phyloP scores from a whole-genome alignment of 2,329 filamentous ascomycete genomes.

The Davidsoniella neocaledoniae region DNA sequence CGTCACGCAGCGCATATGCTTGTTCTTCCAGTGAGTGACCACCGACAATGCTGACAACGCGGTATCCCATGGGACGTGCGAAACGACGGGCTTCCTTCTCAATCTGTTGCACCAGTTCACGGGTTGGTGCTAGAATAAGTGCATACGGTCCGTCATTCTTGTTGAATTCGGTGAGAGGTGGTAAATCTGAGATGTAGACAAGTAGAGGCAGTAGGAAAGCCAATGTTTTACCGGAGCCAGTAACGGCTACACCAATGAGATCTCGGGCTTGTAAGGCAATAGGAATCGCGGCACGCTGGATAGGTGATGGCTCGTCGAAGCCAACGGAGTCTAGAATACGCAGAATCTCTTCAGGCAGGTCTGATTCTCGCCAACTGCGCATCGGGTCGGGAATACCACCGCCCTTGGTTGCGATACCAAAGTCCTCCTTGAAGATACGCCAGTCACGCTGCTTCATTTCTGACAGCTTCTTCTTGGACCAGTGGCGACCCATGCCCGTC shows the following conservation, averaged over 20 bases:
- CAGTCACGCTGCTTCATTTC: constrained; percentile 97
- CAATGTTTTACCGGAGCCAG: constrained; percentile 95
- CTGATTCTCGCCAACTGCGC: constrained; percentile 82
- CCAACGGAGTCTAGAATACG: constrained; percentile 72
- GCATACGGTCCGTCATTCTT: constrained; percentile 94
- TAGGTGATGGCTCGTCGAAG: constrained; percentile 79
- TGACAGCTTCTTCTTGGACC: constrained; percentile 80
- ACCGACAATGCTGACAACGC: constrained; percentile 92
- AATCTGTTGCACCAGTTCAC: constrained; percentile 95
- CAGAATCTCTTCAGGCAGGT: constrained; percentile 58
- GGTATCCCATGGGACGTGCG: constrained; percentile 77
- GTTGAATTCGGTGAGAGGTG: constrained; percentile 65
- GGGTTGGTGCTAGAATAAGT: constrained; percentile 90
- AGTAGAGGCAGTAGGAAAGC: constrained; percentile 84
- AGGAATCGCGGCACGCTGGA: constrained; percentile 88
- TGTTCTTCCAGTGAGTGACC: constrained; percentile 92
- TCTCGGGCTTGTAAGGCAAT: constrained; percentile 86
- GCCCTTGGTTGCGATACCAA: constrained; percentile 89
- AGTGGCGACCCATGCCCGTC: constrained; percentile 75
- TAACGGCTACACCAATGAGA: constrained; percentile 95
- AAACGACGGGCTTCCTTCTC: constrained; percentile 90
- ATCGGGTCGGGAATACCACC: constrained; percentile 88
- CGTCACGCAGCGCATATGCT: constrained; percentile 73
- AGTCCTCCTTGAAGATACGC: constrained; percentile 99
- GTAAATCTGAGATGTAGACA: constrained; percentile 85